Base-by-base conservation (phyloP, 257 asterid species). In the Anisodus acutangulus region DNA sequence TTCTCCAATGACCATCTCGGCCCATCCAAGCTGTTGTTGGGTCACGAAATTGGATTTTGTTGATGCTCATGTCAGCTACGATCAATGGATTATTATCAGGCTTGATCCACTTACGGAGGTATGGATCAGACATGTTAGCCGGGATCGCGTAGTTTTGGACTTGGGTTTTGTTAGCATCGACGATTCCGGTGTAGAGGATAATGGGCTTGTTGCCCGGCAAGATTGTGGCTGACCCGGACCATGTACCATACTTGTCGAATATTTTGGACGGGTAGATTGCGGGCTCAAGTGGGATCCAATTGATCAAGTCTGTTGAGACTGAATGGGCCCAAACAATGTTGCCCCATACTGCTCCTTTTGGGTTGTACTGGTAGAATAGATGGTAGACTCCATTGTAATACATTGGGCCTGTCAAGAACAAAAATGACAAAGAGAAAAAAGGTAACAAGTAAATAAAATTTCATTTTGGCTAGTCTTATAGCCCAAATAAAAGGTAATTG, bases 91-190 rank as follows among this genome's bases (percentile, higher is more conserved):
- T 95, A 88, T 91, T 83, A 5, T 90, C 85, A 16, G 98, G 97
- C 79, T 95, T 93, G 89, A 88, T 58, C 98, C 98, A 93, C 22
- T 88, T 39, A 0, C 81, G 79, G 41, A 95, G 94, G 16, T 87
- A 89, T 1, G 98, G 95, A 58, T 95, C 98, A 3, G 97, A 91
- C 2, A 82, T 11, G 85, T 93, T 86, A 49, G 92, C 94, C 0
- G 98, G 98, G 17, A 93, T 60, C 0, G 96, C 98, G 9, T 93
- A 93, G 90, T 95, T 95, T 84, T 95, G 98, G 82, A 92, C 98
- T 57, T 95, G 96, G 0, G 97, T 88, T 17, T 76, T 83, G 10
- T 89, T 83, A 2, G 1, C 1, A 85, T 93, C 95, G 0, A 91
- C n/a, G 7, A 95, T 87, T 2, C 98, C 98, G 0, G 97, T 95